Evolutionary conservation across 225 moss, liverwort and hornwort genomes (phyloP), one percentile per base, ranked within the genome.

Genomic region (Polytrichum commune): DNA sequence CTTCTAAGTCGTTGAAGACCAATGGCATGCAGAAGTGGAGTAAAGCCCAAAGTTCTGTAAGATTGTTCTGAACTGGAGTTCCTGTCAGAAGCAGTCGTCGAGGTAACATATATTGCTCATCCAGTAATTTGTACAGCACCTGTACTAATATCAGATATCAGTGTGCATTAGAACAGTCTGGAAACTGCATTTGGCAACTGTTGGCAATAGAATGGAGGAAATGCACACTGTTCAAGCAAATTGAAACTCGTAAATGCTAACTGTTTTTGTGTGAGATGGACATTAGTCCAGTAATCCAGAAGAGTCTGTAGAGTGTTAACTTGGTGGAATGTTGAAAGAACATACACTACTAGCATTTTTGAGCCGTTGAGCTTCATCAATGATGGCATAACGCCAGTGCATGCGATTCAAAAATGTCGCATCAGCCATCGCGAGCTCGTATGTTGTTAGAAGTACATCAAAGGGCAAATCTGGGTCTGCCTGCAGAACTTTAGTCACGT

Each of bases 281-380:
- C 16, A 13, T 46, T 23, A 24, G 22, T 58, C 58, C 58, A 58
- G 58, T 58, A 58, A 24, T 20, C 24, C 58, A 20, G 22, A 58
- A 0, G 24, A 58, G 24, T 20, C 4, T 58, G 58, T 22, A 58
- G 57, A 58, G 58, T 6, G 22, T 13, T 20, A n/a, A 22, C 33
- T 13, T 46, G 46, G 16, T 0, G 16, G 46, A 46, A 46, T 13
- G 25, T 19, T 46, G 16, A 20, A 81, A 22, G 54, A n/a, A 63
- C 74, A 73, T 81, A 96, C 93, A 77, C 90, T 96, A 55, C 84
- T 78, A 68, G 89, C 77, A 70, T 93, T 96, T 79, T 96, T 93
- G 8, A 96, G 89, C 22, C 96, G 87, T 57, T 96, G 93, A 64
- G 96, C 96, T 85, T 96, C 93, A 73, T 96, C 96, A 64, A 93